Percentiles rank a stretch among this genome's conserved stretches.
phyloP scores from a whole-genome alignment of 768 basidiomycete species.

The Tephrocybe sp. region DNA sequence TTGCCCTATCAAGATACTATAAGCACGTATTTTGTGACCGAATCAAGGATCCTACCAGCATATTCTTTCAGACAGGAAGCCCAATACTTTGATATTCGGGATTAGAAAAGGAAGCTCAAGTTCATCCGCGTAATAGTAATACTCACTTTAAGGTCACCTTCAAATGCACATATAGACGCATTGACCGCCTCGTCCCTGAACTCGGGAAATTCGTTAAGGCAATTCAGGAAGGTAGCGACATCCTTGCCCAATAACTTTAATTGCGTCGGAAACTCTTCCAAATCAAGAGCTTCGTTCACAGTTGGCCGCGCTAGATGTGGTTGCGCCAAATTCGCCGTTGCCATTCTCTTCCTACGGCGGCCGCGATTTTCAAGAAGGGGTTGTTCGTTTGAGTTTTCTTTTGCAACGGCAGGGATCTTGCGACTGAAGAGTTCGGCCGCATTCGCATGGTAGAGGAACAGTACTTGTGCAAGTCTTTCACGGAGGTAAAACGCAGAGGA shows the following conservation, averaged over 20 bases:
- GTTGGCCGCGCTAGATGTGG: slow-evolving; percentile 54
- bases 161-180: slow-evolving; percentile 63
- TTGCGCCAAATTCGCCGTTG: slow-evolving; percentile 35
- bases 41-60: slow-evolving; percentile 37
- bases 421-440: slow-evolving; percentile 76
- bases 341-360: slow-evolving; percentile 28
- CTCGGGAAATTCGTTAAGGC: slow-evolving; percentile 78
- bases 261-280: slow-evolving; percentile 67
- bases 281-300: slow-evolving; percentile 57
- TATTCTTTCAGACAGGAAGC: slow-evolving; percentile 70
- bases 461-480: slow-evolving; percentile 64
- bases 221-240: slow-evolving; percentile 65
- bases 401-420: slow-evolving; percentile 48
- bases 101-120: slow-evolving; percentile 1
- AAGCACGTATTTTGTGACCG: not conserved
- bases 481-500: slow-evolving; percentile 74
- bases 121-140: not conserved
- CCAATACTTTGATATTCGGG: slow-evolving; percentile 58
- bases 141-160: slow-evolving; percentile 66
- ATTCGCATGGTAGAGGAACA: slow-evolving; percentile 73
- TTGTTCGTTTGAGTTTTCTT: slow-evolving; percentile 34
- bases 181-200: slow-evolving; percentile 75
- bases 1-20: slow-evolving; percentile 47
- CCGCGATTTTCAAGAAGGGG: slow-evolving; percentile 25
- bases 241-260: slow-evolving; percentile 63